Base-by-base conservation (phyloP, 1,284 basidiomycete genomes). In the Papiliotrema nemorosa region DNA sequence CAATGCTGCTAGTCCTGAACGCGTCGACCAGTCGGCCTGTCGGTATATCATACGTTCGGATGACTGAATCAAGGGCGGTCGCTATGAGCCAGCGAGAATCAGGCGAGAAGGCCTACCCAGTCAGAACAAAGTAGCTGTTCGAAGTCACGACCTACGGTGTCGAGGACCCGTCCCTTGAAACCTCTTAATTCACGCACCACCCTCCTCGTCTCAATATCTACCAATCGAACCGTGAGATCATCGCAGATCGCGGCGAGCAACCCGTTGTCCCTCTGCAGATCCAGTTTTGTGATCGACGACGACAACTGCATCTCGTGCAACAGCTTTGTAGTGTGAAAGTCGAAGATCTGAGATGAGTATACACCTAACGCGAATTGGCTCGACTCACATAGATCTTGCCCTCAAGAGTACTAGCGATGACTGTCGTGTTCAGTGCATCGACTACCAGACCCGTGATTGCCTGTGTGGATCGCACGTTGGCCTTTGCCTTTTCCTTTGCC, bases 41-140 rank as follows among this genome's bases (percentile, higher is more conserved):
- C 0, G 96, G 94, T 20, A 99, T 82, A 70, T 99, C 96, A 69
- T 91, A 98, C 0, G 96, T 98, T 40, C 96, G 84, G 60, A 98
- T 88, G 43, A 88, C 81, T 1, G 88, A 90, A 70, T 99, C 96
- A 47, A 94, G 78, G 12, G 92, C 91, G 2, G 89, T 85, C 0
- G 85, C 79, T 34, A 97, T 81, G 35, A 98, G 77, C 94, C 94
- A 97, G 54, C 93, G 80, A 2, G 90, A 93, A 70, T 97, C 92
- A 2, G 90, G 84, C 6, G 93, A 96, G 73, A 97, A 96, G 0
- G 87, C 81, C 90, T 92, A 33, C 34, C 49, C 29, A n/a, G 38
- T 52, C 25, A 38, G 26, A 9, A 14, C 25, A n/a, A 14, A 22
- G 16, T 21, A 33, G n/a, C n/a, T n/a, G n/a, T n/a, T n/a, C n/a